These are phyloP conservation scores for Kwoniella europaea DNA, from an alignment of 768 basidiomycete genomes.

Conservation along the genomic window DNA sequence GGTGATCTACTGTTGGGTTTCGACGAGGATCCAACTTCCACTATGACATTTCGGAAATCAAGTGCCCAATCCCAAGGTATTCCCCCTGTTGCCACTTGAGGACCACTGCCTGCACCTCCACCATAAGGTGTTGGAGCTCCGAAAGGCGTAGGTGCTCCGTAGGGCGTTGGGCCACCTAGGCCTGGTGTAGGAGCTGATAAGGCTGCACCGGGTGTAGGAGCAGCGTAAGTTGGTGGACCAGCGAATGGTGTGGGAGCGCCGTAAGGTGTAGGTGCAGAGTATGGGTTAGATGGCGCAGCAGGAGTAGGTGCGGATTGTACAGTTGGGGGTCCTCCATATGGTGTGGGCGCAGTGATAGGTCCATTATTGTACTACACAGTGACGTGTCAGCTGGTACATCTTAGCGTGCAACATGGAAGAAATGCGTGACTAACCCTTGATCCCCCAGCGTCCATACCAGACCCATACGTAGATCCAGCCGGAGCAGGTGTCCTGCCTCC, in stretches of 20 bases:
- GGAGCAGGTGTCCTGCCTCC: conserved; percentile 43
- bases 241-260: conserved; percentile 48
- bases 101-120: conserved; percentile 21
- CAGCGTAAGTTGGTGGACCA: conserved; percentile 36
- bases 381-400: too few species aligned
- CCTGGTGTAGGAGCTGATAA: conserved; percentile 60
- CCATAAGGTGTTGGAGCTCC: conserved; percentile 51
- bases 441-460: conserved; percentile 20
- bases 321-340: conserved; percentile 32
- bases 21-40: conserved; percentile 46
- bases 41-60: conserved; percentile 53
- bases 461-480: conserved; percentile 26
- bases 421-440: conserved; percentile 36
- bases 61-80: conserved; percentile 53
- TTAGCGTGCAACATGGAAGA: neutral
- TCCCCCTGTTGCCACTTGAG: conserved; percentile 18
- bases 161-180: conserved; percentile 42
- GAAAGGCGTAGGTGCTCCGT: conserved; percentile 50
- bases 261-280: conserved; percentile 53
- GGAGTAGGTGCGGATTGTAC: conserved; percentile 57
- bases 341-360: conserved; percentile 30
- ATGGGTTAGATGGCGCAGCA: conserved; percentile 61
- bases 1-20: conserved; percentile 38
- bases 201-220: conserved; percentile 61
- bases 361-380: conserved; percentile 23